Base-by-base conservation (phyloP, 2,329 filamentous ascomycete species). In the Beauveria caledonica region DNA sequence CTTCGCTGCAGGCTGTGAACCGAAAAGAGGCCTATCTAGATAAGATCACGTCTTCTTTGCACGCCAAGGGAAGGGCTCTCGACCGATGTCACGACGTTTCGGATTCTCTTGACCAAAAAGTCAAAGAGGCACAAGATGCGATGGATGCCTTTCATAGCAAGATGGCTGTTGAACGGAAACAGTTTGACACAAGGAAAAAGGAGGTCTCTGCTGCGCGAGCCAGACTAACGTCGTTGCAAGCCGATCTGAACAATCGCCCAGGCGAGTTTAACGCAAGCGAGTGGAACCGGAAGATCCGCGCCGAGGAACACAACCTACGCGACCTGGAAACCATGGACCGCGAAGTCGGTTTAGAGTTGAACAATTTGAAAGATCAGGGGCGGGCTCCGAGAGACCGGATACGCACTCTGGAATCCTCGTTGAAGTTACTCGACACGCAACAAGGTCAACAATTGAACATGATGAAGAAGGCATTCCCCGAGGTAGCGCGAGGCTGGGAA, bases 381-480 rank as follows among this genome's bases (percentile, higher is more conserved):
- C 70, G 62, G 44, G 70, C 73, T 10, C 72, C 82, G 21, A 76
- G 70, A 48, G 64, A 68, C 0, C 72, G 77, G 7, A 71, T 74
- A 2, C 66, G 67, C 3, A 70, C 75, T 29, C 68, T 79, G 1
- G 64, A 83, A 64, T 65, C 68, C 3, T 80, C 86, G 17, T 71
- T 90, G 23, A 71, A 77, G 25, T 80, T 77, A 19, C 78, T 96
- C 15, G 80, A 90, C 54, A 93, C 90, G 1, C 84, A 89, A 66
- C 80, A 86, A 62, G 92, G 92, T 6, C 88, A 89, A 68, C 87
- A 90, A 65, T 77, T 88, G 60, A 83, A 75, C 53, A 84, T 87
- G 64, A 80, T 99, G 59, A 78, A 77, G 57, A 78, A 70, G 6
- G 17, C 81, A 0, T 88, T 86, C 11, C 70, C 70, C 0, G 89